Conservation (phyloP, 2,329 filamentous ascomycete species). For the Coniochaeta sp. region DNA sequence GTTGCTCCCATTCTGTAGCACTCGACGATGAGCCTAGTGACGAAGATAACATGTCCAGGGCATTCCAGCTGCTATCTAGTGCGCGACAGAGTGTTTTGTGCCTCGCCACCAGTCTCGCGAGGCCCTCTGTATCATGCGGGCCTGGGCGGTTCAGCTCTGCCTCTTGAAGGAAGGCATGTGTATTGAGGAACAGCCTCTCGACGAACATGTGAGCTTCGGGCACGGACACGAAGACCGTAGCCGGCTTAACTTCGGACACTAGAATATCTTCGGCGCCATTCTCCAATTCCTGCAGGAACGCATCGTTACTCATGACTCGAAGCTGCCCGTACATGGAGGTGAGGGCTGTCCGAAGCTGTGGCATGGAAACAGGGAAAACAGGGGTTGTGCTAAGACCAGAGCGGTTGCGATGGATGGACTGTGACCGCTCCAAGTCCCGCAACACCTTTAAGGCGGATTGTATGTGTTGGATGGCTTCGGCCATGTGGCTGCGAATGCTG, state of each 20-base stretch:
- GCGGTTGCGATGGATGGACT: background rate
- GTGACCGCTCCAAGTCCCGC: constrained; percentile 6
- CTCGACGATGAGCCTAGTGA: background rate
- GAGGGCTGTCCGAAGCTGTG: constrained; percentile 8
- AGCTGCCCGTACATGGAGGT: constrained; percentile 10
- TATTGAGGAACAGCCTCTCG: constrained; percentile 8
- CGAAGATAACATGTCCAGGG: constrained; percentile 5
- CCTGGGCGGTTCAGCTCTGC: background rate
- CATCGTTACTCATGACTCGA: constrained; percentile 8
- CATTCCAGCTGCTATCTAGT: constrained; percentile 8
- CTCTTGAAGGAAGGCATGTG: constrained; percentile 7
- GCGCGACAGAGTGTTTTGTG: constrained; percentile 7
- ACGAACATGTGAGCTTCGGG: constrained; percentile 9
- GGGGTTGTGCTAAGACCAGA: background rate
- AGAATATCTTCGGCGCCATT: constrained; percentile 2
- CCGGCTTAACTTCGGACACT: constrained; percentile 3
- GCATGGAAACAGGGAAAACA: constrained; percentile 5
- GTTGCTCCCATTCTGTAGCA: background rate
- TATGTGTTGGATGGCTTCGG: constrained; percentile 11
- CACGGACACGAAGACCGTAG: constrained; percentile 8
- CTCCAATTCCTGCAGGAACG: background rate
- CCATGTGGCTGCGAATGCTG: constrained; percentile 7
- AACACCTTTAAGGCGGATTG: constrained; percentile 8
- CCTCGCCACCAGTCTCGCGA: constrained; percentile 2
- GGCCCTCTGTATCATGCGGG: background rate